Evolutionary conservation across 116 monocot genomes (phyloP), one percentile per base, ranked within the genome.

Genomic region (Cymodocea nodosa): DNA sequence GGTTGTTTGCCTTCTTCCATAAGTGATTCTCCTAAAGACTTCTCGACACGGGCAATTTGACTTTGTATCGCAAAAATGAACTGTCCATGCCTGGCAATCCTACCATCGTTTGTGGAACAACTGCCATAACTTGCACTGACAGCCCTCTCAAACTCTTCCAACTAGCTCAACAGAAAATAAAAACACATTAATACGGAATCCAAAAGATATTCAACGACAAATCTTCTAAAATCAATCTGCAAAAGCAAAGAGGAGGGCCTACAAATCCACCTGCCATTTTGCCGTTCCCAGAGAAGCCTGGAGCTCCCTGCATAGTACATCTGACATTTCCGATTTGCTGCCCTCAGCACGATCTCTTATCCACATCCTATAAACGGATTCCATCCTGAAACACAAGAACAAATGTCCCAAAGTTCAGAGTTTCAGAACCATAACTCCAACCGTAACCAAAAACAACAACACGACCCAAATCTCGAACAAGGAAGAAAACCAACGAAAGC

Each of bases 121-220:
- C 63, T 82, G 1, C 64, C 70, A 65, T 83, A 66, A 60, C 80
- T 92, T 61, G 58, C 57, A 7, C 17, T 63, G 40, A 80, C 69
- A 34, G 81, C 91, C 58, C 77, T 82, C 75, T 86, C 82, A 62
- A 91, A 84, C 71, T 87, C 86, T 51, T 91, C 84, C 76, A 87
- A 75, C 91, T 90, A 76, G 68, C 40, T 56, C 48, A 34, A 51
- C 7, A 73, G 22, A 39, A 24, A 68, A 67, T 35, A 68, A 67
- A 17, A 51, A n/a, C 9, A 52, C 24, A 40, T 55, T 15, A 51
- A 49, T 20, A 56, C 11, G 59, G 13, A 44, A 17, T 50, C 37
- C 5, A 16, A 16, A 63, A 30, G 20, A 17, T 1, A 54, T 54
- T 54, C 16, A 54, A 54, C 17, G 7, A 2, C 54, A 54, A 54